A percentile compares a stretch with the other conserved stretches of the same genome.
These are phyloP conservation scores for Microdochium nivale DNA, from an alignment of 2,329 filamentous ascomycete genomes.

Conservation along the genomic window DNA sequence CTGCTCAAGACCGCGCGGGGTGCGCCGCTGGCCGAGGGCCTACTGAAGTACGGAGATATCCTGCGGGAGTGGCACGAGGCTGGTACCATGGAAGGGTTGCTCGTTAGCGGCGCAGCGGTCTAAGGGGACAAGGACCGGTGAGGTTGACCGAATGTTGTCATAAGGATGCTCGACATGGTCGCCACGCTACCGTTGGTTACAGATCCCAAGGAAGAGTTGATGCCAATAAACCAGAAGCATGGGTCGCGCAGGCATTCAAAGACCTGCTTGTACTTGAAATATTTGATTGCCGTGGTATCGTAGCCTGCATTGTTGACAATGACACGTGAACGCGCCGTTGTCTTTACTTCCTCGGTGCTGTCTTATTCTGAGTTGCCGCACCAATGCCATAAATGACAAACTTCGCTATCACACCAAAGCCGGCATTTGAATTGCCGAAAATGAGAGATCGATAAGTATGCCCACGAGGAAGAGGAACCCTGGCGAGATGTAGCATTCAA, in stretches of 20 bases:
- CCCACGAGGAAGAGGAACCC: conserved; percentile 29
- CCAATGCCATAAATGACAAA: conserved; percentile 28
- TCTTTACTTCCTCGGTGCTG: conserved; percentile 22
- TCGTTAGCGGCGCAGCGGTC: neutral
- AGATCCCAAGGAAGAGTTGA: conserved; percentile 25
- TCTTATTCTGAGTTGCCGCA: conserved; percentile 14
- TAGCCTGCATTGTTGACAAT: conserved; percentile 26
- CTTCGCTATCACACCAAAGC: conserved; percentile 24
- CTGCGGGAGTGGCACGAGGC: conserved; percentile 18
- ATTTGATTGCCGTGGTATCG: conserved; percentile 25
- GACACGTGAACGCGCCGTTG: conserved; percentile 26
- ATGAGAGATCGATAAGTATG: conserved; percentile 24
- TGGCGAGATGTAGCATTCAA: conserved; percentile 28
- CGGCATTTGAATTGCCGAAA: conserved; percentile 27
- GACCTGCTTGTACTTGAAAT: conserved; percentile 27
- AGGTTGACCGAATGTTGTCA: too few relatives aligned
- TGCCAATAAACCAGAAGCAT: conserved; percentile 26
- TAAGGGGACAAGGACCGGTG: too few relatives aligned
- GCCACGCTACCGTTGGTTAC: conserved; percentile 27
- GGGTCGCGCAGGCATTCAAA: conserved; percentile 25
- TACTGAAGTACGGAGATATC: conserved; percentile 20
- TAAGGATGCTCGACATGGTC: conserved; percentile 24
- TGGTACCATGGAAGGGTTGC: conserved; percentile 14
- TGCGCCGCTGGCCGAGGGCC: conserved; percentile 20
- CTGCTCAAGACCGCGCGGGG: conserved; percentile 21